Evolutionary conservation across 441 rosid species (phyloP).

Genomic region (Metrosideros polymorpha): DNA sequence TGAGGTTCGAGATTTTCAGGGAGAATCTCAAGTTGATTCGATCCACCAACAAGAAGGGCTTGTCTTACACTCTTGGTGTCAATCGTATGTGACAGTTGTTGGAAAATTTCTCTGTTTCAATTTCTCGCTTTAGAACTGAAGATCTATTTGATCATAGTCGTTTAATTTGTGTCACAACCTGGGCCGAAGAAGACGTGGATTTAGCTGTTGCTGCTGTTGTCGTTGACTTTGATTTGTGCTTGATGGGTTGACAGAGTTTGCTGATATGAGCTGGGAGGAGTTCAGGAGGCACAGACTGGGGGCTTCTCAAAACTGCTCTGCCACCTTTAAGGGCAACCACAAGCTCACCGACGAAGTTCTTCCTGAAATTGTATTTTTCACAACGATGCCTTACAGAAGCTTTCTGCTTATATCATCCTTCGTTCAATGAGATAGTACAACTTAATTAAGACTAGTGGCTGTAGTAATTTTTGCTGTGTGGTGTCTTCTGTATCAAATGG

Average conservation of each 20-base stretch:
- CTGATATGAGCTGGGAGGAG: slow-evolving; percentile 93
- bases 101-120: background rate
- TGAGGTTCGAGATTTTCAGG: slow-evolving; percentile 57
- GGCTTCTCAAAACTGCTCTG: slow-evolving; percentile 95
- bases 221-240: background rate
- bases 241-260: slow-evolving; percentile 39
- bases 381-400: background rate
- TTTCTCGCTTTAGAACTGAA: background rate
- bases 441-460: background rate
- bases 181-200: background rate
- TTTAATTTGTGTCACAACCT: background rate
- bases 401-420: background rate
- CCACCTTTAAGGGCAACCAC: slow-evolving; percentile 77
- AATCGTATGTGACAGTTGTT: slow-evolving; percentile 38
- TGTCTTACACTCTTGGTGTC: slow-evolving; percentile 57
- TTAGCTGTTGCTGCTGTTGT: background rate
- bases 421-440: background rate
- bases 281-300: slow-evolving; percentile 73
- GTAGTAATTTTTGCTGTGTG: background rate
- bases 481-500: background rate
- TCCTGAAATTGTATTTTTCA: slow-evolving; percentile 37
- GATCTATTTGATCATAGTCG: background rate
- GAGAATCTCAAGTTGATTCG: slow-evolving; percentile 67
- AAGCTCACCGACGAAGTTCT: slow-evolving; percentile 46
- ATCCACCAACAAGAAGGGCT: slow-evolving; percentile 54